Conservation (phyloP, 2,329 filamentous ascomycete genomes). For the Grosmannia huntii region DNA sequence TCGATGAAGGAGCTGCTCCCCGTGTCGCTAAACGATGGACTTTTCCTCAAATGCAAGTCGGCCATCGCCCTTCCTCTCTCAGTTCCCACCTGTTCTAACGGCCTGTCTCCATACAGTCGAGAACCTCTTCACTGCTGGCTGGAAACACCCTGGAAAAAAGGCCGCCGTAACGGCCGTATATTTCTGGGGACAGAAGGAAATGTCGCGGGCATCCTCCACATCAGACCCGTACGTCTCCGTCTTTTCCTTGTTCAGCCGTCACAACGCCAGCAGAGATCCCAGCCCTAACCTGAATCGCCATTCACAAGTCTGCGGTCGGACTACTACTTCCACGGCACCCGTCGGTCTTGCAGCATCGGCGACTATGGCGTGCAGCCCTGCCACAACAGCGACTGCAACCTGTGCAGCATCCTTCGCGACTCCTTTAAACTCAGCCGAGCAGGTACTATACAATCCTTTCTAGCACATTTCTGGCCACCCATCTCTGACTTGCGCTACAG, state of each 20-base stretch:
- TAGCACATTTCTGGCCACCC: background rate
- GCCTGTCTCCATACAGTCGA: background rate
- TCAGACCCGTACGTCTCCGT: background rate
- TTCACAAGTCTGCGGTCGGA: background rate
- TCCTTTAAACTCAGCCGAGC: background rate
- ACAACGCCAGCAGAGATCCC: background rate
- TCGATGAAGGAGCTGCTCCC: background rate
- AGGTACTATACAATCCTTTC: background rate
- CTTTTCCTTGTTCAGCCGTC: background rate
- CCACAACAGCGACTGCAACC: background rate
- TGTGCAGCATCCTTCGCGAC: background rate
- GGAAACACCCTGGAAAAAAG: background rate
- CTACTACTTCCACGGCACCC: constrained; percentile 3
- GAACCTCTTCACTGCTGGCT: background rate
- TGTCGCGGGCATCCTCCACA: no score
- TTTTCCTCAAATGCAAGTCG: background rate
- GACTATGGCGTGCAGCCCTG: background rate
- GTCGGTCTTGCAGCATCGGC: constrained; percentile 1
- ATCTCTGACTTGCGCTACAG: background rate
- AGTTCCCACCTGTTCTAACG: background rate
- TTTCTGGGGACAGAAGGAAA: background rate
- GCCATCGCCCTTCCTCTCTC: background rate
- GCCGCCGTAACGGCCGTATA: background rate
- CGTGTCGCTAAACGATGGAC: background rate
- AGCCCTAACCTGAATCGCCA: background rate